Evolutionary conservation across 2,329 filamentous ascomycete genomes (phyloP).

Genomic region (Colletotrichum lini): DNA sequence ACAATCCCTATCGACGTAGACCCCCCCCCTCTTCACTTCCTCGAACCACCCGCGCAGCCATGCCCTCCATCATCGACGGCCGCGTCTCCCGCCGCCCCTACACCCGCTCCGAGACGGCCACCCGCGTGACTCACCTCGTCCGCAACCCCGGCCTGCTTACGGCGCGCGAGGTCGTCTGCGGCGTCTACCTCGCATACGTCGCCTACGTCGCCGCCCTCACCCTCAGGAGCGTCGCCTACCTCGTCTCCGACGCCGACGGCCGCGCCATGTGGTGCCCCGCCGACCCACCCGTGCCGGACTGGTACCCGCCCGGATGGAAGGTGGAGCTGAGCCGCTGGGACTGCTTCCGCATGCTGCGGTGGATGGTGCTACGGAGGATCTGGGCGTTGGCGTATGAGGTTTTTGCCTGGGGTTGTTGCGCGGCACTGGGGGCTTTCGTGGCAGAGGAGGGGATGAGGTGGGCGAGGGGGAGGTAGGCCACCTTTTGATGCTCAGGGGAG

Average conservation of each 20-base stretch:
- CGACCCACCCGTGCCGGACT: constrained; percentile 5
- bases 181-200: constrained; percentile 17
- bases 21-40: no score
- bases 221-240: constrained; percentile 13
- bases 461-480: neutral
- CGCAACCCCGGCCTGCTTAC: constrained; percentile 11
- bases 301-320: constrained; percentile 26
- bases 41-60: neutral
- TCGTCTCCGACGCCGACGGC: constrained; percentile 2
- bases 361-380: neutral
- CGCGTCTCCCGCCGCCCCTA: constrained; percentile 7
- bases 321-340: constrained; percentile 16
- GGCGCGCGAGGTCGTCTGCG: constrained; percentile 2
- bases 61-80: constrained; percentile 28
- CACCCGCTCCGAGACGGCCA: neutral
- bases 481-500: neutral
- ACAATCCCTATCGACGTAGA: no score
- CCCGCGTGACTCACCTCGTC: neutral
- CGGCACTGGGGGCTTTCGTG: neutral
- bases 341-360: constrained; percentile 5
- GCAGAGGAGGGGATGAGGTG: neutral
- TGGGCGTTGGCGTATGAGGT: constrained; percentile 3
- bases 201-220: constrained; percentile 16
- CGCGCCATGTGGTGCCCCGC: constrained; percentile 10
- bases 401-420: constrained; percentile 24